Base-by-base conservation (phyloP, 441 rosid species). In the Lagerstroemia fauriei region DNA sequence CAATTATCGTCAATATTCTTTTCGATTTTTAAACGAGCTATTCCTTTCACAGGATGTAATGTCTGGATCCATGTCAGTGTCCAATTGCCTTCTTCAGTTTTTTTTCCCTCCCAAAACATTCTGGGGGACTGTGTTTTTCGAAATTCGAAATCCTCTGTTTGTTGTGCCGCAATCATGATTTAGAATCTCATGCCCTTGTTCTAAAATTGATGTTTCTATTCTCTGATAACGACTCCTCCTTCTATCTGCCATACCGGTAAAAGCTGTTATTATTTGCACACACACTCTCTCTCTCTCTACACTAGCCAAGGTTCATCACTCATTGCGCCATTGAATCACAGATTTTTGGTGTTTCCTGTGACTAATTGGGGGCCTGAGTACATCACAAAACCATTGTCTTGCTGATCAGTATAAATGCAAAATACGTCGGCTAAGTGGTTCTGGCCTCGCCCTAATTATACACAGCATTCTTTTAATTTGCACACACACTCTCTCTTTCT, bases 181-280 rank as follows among this genome's bases (percentile, higher is more conserved):
- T 24, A 69, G 46, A 69, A 69, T 69, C 73, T 32, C 34, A 18
- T 69, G 44, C 73, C 46, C 47, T n/a, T 34, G 44, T 16, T 69
- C 46, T 17, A 31, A 32, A 69, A 17, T 69, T 69, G 73, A 32
- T 17, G 73, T 69, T 69, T 32, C 73, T 34, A 69, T 69, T 69
- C 73, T 69, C 73, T 69, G 73, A 69, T 22, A 69, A 69, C 7
- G 73, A 69, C 73, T 32, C 44, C 25, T 69, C 73, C 73, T 18
- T 2, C 70, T 27, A 2, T 11, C 31, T 34, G 31, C 38, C 70
- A 34, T 65, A 27, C 27, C 70, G 12, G 34, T 65, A 65, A 10
- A 10, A 27, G 70, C 70, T 29, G 70, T 65, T 29, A 27, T 65
- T 32, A 1, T 69, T 18, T 69, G 73, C 16, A 69, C 27, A 7